Base-by-base conservation (phyloP, 306 rosid genomes). In the Styphnolobium japonicum region DNA sequence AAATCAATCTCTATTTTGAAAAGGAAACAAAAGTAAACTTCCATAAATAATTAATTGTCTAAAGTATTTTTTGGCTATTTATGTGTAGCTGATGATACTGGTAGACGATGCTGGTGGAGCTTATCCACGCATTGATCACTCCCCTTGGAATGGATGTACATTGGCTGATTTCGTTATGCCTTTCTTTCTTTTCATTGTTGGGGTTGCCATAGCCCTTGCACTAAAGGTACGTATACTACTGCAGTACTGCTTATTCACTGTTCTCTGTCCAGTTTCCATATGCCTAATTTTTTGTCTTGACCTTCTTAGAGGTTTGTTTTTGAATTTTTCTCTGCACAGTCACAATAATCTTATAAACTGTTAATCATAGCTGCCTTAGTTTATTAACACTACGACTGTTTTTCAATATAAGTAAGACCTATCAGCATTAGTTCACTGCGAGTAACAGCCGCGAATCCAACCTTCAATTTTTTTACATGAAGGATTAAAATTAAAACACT, bases 71-170 rank as follows among this genome's bases (percentile, higher is more conserved):
- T 51, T 58, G 12, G 25, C 4, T 23, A 5, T 75, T 33, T 36
- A 33, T 61, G 40, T 16, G 56, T 16, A 94, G 98, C 76, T 94
- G 57, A 94, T 94, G 98, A 62, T 94, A 77, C 64, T 94, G 80
- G 98, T 94, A 23, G 98, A 92, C 36, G 97, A 92, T 74, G 98
- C 88, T 68, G 98, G 97, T 14, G 98, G 70, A 86, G 88, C 84
- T 31, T 94, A 90, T 81, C 67, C 97, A 1, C 85, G 89, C 5
- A 94, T 94, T 45, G 98, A 94, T 65, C 98, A 94, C 77, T 94
- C 98, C 4, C 96, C 98, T 0, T 92, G 98, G 97, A 92, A 94
- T 60, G 97, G 98, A n/a, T 94, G 96, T 65, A 94, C 98, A 4
- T 85, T 90, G 82, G 97, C 98, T 0, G 98, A 94, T 60, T 90